These are phyloP conservation scores for Elongisporangium prolatum DNA, from an alignment of 352 stramenopile genomes.

Conservation along the genomic window DNA sequence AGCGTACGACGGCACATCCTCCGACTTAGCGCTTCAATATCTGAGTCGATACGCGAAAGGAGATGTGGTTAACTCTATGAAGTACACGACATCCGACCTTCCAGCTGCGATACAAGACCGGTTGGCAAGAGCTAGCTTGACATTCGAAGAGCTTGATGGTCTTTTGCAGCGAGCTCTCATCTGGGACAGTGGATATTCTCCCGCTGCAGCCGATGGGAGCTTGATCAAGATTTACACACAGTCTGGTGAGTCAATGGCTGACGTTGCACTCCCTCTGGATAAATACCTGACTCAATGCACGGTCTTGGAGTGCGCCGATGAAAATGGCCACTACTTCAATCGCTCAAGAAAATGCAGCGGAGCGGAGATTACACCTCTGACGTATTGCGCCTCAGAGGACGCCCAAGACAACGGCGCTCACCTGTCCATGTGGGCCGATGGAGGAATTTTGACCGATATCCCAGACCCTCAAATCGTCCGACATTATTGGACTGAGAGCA, in stretches of 20 bases:
- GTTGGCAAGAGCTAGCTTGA: constrained; percentile 3
- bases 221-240: constrained; percentile 55
- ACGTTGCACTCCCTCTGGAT: constrained; percentile 52
- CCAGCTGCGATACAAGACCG: constrained; percentile 9
- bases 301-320: constrained; percentile 19
- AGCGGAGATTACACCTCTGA: neutral
- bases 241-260: constrained; percentile 54
- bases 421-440: no score
- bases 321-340: constrained; percentile 8
- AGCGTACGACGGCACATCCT: constrained; percentile 18
- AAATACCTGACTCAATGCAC: constrained; percentile 25
- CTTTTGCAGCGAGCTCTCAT: constrained; percentile 30
- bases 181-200: constrained; percentile 36
- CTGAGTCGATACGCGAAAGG: constrained; percentile 18
- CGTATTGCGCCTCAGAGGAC: no score
- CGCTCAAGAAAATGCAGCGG: constrained; percentile 4
- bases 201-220: constrained; percentile 19
- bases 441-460: constrained; percentile 2
- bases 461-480: constrained; percentile 5
- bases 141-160: constrained; percentile 11
- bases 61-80: constrained; percentile 18
- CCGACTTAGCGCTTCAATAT: constrained; percentile 23
- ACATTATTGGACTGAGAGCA: constrained; percentile 11
- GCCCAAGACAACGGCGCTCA: neutral
- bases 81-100: constrained; percentile 6